phyloP scores from a whole-genome alignment of 768 basidiomycete species.

The Tephrocybe sp. region DNA sequence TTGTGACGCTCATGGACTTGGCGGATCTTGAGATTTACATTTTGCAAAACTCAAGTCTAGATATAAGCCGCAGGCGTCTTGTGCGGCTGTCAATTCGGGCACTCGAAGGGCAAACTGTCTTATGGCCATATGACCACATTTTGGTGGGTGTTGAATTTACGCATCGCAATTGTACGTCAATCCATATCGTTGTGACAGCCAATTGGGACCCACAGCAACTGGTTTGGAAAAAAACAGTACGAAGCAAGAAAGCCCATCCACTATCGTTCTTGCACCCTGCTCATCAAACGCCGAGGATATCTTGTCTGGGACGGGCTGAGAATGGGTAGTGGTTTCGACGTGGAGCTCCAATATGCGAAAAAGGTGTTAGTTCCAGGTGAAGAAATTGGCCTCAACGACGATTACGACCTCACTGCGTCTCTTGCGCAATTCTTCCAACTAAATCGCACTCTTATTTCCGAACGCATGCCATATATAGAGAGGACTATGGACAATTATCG shows the following conservation, averaged over 20 bases:
- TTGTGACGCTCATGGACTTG: slow-evolving; percentile 44
- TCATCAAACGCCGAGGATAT: slow-evolving; percentile 53
- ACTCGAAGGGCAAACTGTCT: slow-evolving; percentile 60
- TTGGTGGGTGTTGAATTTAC: slow-evolving; percentile 36
- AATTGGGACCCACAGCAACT: slow-evolving; percentile 45
- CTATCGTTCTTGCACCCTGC: slow-evolving; percentile 48
- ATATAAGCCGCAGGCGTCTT: slow-evolving; percentile 50
- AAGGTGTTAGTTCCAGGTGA: slow-evolving; percentile 47
- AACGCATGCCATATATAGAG: slow-evolving; percentile 43
- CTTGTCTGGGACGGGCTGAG: slow-evolving; percentile 51
- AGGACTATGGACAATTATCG: slow-evolving; percentile 52
- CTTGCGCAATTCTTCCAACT: slow-evolving; percentile 64
- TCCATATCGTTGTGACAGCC: slow-evolving; percentile 29
- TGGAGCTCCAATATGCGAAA: slow-evolving; percentile 58
- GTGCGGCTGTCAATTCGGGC: slow-evolving; percentile 65
- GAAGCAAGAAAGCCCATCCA: slow-evolving; percentile 45
- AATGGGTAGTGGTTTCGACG: slow-evolving; percentile 69
- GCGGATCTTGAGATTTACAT: slow-evolving; percentile 60
- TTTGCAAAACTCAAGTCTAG: slow-evolving; percentile 54
- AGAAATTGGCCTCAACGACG: slow-evolving; percentile 63
- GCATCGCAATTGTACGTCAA: background rate
- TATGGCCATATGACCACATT: slow-evolving; percentile 64
- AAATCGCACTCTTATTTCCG: slow-evolving; percentile 52
- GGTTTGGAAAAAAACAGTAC: slow-evolving; percentile 47
- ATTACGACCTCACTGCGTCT: slow-evolving; percentile 59